These are phyloP conservation scores for Phytophthora tubulina DNA, from an alignment of 352 stramenopile genomes.

Conservation along the genomic window DNA sequence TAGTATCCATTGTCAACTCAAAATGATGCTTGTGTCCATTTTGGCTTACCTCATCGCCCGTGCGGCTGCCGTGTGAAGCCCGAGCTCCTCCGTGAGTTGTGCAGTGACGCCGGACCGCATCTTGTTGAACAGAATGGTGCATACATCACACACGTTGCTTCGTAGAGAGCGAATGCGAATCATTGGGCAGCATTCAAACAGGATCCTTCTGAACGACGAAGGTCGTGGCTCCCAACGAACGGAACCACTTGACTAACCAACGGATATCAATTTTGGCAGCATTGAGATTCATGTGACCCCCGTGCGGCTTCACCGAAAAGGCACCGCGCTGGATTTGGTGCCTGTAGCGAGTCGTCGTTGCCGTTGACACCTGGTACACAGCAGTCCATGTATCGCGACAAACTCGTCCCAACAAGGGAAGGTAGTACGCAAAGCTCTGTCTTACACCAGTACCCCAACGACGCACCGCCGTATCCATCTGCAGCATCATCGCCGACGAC, in stretches of 20 bases:
- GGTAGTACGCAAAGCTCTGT: neutral
- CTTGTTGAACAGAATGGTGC: too few species aligned
- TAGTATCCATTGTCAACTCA: too few species aligned
- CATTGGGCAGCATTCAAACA: too few species aligned
- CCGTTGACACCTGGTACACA: constrained; percentile 6
- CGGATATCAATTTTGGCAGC: neutral
- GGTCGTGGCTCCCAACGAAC: too few species aligned
- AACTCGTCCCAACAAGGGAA: neutral
- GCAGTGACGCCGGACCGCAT: too few species aligned
- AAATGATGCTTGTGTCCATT: too few species aligned
- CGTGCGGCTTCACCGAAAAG: neutral
- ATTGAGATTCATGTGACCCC: neutral
- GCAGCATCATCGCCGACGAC: neutral
- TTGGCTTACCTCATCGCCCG: too few species aligned
- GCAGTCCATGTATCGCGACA: constrained; percentile 1
- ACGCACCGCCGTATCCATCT: constrained; percentile 2
- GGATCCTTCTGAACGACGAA: too few species aligned
- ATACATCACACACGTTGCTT: too few species aligned
- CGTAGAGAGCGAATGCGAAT: too few species aligned
- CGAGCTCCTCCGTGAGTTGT: too few species aligned
- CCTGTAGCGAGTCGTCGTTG: constrained; percentile 8
- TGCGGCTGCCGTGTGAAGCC: too few species aligned
- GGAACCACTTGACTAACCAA: neutral
- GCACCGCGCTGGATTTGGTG: constrained; percentile 4
- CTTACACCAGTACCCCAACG: constrained; percentile 1